Base-by-base conservation (phyloP, 2,329 filamentous ascomycete species). In the Fusarium sp. region DNA sequence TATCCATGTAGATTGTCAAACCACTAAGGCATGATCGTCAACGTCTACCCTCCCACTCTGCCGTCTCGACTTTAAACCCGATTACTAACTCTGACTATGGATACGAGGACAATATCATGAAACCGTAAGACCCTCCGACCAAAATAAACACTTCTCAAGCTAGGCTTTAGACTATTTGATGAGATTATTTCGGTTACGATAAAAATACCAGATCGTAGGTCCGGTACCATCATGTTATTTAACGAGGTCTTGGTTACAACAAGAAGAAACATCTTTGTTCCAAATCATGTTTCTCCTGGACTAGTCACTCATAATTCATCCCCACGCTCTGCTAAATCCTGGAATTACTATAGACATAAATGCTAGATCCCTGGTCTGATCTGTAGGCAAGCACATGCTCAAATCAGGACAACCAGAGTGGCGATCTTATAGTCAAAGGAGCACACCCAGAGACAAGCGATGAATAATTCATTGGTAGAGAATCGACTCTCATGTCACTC, bases 1-100 rank as follows among this genome's bases (percentile, higher is more conserved):
- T n/a, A 27, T 53, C 34, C 49, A 53, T 53, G 49, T 25, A 27
- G 34, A 53, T 53, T 53, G 34, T 53, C 49, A 53, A 53, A 53
- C 49, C 18, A 53, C 49, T 29, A 29, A 53, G 38, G 34, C 49
- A 53, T 53, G 49, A 53, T 53, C 34, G 49, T 25, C 34, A 43
- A 41, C 38, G 20, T 34, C 49, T 43, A 29, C 18, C 41, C 34
- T 27, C 25, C 34, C 41, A 15, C 12, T 43, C 18, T 53, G 7
- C 49, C n/a, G 24, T 53, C 34, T 53, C n/a, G 48, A 52, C 24
- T 40, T 43, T 53, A 53, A 53, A 43, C 13, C 34, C 49, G 34
- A 53, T 53, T 41, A 53, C 24, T 53, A 53, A 53, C 34, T 44
- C 22, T 20, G 16, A 22, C 34, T 27, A 53, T n/a, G n/a, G n/a